phyloP scores from a whole-genome alignment of 2,329 filamentous ascomycete genomes.

The Pseudocercospora musae region DNA sequence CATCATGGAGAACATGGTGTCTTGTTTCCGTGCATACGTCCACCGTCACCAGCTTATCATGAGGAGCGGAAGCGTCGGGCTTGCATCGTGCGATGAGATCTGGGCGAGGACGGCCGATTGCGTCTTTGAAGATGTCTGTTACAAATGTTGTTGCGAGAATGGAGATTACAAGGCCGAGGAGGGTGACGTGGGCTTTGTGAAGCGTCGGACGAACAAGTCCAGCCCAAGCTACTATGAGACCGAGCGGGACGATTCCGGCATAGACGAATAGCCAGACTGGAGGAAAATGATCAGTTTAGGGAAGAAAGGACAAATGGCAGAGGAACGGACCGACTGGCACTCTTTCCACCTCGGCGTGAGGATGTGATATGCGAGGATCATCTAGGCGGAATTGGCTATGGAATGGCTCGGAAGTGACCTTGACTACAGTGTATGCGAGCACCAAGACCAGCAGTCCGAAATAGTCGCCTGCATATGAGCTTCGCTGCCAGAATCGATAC shows the following conservation, averaged over 20 bases:
- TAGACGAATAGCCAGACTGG: slow-evolving; percentile 74
- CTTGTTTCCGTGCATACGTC: slow-evolving; percentile 70
- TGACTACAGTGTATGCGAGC: slow-evolving; percentile 57
- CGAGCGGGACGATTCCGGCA: slow-evolving; percentile 68
- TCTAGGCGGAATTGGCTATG: slow-evolving; percentile 92
- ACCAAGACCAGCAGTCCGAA: slow-evolving; percentile 71
- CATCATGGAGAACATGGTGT: slow-evolving; percentile 70
- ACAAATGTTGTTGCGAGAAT: slow-evolving; percentile 75
- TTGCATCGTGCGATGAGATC: slow-evolving; percentile 87
- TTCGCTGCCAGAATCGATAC: slow-evolving; percentile 53
- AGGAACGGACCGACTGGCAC: slow-evolving; percentile 69
- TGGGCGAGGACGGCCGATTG: slow-evolving; percentile 76
- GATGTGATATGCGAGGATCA: slow-evolving; percentile 79
- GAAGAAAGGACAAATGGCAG: not conserved
- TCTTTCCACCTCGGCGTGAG: slow-evolving; percentile 77
- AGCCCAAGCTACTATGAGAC: slow-evolving; percentile 64
- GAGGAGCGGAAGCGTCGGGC: slow-evolving; percentile 58
- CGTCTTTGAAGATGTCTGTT: slow-evolving; percentile 88
- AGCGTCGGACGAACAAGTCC: slow-evolving; percentile 57
- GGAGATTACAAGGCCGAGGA: slow-evolving; percentile 73
- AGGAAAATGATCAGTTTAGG: not conserved
- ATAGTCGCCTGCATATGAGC: slow-evolving; percentile 80
- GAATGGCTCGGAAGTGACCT: slow-evolving; percentile 77
- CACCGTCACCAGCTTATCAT: slow-evolving; percentile 56
- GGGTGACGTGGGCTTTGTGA: slow-evolving; percentile 80